Evolutionary conservation across 352 stramenopile genomes (phyloP), one percentile per base, ranked within the genome.

Genomic region (Pythium myriotylum): DNA sequence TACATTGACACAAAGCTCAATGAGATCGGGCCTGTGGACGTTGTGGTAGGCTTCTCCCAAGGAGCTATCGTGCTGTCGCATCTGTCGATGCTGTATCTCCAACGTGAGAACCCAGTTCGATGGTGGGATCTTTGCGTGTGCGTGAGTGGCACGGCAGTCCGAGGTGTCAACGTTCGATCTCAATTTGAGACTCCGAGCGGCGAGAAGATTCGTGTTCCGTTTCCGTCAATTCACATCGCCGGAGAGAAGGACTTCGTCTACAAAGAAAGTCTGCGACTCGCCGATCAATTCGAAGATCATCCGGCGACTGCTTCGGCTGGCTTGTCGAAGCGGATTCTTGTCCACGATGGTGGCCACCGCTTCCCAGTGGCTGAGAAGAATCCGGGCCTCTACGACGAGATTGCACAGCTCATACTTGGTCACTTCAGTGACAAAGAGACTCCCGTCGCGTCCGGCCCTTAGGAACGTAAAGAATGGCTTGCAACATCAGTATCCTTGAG

Each of bases 21-120:
- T 1, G 43, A 70, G 29, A 64, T 86, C 27, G 77, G 79, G 0
- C 73, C 81, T 0, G 76, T 88, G 47, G 84, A 92, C 52, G 73
- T 80, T n/a, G 69, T 85, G 12, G 23, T 89, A 16, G 79, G 78
- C 4, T 93, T 93, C 59, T 93, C 81, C 0, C 84, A 93, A 35
- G 81, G 84, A 9, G 78, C 66, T 8, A 69, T 82, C 47, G 65
- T 85, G 19, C 68, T 76, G 46, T 79, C 75, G 10, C 55, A 72
- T 27, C 54, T 86, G 17, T 65, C 73, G 17, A 79, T 81, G 76
- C 75, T 72, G 59, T 80, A 73, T 19, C 10, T 46, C 22, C 42
- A 77, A 22, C 49, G 40, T 2, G 63, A 74, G 3, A 48, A 74
- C 22, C 49, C 65, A 33, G 70, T 52, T 39, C 49, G 51, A 8